phyloP scores from a whole-genome alignment of 2,329 filamentous ascomycete species.

The Ophiostoma triangulosporum region DNA sequence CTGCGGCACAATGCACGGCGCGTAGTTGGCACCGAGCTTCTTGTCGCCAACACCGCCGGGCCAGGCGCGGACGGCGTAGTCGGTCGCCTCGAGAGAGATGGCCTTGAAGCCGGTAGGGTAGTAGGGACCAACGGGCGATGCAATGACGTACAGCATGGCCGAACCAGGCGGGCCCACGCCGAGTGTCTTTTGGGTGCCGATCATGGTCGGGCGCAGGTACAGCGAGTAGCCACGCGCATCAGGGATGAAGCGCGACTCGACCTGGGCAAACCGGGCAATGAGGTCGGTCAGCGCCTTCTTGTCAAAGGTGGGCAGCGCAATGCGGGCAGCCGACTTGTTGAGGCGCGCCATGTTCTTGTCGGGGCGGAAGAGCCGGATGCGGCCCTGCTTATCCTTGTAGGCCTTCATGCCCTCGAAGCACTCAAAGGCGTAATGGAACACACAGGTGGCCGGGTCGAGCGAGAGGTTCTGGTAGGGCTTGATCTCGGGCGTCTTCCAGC shows the following conservation, averaged over 20 bases:
- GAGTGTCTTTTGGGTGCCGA: constrained; percentile 88
- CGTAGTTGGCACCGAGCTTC: constrained; percentile 98
- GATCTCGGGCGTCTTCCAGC: constrained; percentile 75
- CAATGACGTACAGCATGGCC: constrained; percentile 87
- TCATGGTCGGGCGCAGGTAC: constrained; percentile 92
- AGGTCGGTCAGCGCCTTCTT: constrained; percentile 61
- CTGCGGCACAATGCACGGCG: constrained; percentile 96
- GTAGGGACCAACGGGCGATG: constrained; percentile 91
- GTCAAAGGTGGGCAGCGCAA: constrained; percentile 82
- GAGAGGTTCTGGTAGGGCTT: constrained; percentile 93
- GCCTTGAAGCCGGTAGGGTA: constrained; percentile 98
- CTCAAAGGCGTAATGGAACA: constrained; percentile 97
- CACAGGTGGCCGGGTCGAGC: constrained; percentile 88
- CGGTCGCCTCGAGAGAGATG: constrained; percentile 84
- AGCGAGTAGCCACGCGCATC: constrained; percentile 78
- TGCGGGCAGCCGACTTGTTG: constrained; percentile 82
- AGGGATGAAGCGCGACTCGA: constrained; percentile 86
- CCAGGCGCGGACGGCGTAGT: constrained; percentile 95
- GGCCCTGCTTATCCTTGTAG: constrained; percentile 73
- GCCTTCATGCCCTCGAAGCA: constrained; percentile 99
- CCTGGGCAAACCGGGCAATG: constrained; percentile 63
- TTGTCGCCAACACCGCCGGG: constrained; percentile 94
- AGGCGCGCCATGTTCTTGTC: constrained; percentile 93
- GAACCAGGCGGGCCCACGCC: constrained; percentile 87
- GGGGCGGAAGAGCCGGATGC: constrained; percentile 79